These are phyloP conservation scores for Epichloe glyceriae DNA, from an alignment of 2,329 filamentous ascomycete species.

Conservation along the genomic window DNA sequence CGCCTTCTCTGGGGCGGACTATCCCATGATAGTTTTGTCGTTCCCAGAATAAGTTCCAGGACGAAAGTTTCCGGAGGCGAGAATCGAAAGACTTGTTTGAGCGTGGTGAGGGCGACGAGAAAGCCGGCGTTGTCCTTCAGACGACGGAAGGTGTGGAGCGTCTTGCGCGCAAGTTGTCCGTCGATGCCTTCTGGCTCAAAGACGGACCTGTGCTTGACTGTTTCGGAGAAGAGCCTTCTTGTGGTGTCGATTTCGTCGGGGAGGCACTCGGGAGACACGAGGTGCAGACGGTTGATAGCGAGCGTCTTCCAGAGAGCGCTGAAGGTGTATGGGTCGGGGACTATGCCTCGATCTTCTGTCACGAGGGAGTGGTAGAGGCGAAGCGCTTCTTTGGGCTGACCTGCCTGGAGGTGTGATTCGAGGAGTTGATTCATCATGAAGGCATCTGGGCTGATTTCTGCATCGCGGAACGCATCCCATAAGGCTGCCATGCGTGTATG, in stretches of 20 bases:
- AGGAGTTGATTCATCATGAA: conserved; percentile 74
- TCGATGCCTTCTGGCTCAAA: conserved; percentile 32
- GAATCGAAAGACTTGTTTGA: conserved; percentile 31
- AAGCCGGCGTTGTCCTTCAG: conserved; percentile 31
- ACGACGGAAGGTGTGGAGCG: conserved; percentile 37
- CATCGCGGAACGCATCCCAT: conserved; percentile 46
- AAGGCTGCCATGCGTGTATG: conserved; percentile 45
- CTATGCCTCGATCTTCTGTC: conserved; percentile 27
- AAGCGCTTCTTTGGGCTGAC: conserved; percentile 40
- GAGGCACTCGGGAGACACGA: conserved; percentile 17
- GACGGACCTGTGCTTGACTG: conserved; percentile 33
- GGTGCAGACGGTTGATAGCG: conserved; percentile 33
- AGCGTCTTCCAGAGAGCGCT: conserved; percentile 52
- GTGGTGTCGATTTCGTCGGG: conserved; percentile 20
- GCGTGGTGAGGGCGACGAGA: conserved; percentile 30
- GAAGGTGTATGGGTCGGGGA: conserved; percentile 57
- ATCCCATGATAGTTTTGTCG: conserved; percentile 30
- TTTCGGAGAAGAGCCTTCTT: conserved; percentile 33
- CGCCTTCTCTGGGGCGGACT: conserved; percentile 25
- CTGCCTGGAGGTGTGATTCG: conserved; percentile 49
- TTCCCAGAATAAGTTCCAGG: conserved; percentile 33
- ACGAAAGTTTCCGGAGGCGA: conserved; percentile 31
- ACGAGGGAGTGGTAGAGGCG: conserved; percentile 43
- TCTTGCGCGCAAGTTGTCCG: conserved; percentile 33
- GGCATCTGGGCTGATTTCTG: conserved; percentile 54